These are phyloP conservation scores for Xylariaceae sp. DNA, from an alignment of 2,329 filamentous ascomycete species.

Conservation along the genomic window DNA sequence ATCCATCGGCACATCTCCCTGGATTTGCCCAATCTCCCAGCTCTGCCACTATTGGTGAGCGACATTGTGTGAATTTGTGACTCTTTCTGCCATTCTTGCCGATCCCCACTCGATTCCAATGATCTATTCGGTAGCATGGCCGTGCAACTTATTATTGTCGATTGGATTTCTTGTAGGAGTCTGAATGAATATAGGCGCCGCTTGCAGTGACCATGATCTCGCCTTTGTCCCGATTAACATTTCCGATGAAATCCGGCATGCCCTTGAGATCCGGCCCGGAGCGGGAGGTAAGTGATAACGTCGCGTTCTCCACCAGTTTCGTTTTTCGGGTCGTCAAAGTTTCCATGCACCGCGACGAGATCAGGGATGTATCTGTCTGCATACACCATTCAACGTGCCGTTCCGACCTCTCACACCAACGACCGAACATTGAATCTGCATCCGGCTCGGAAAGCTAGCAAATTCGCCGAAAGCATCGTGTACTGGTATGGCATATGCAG, in stretches of 20 bases:
- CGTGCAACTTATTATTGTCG: constrained; percentile 48
- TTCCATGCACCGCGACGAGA: constrained; percentile 37
- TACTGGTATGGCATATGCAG: constrained; percentile 30
- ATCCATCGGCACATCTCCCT: constrained; percentile 20
- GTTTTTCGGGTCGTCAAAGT: constrained; percentile 28
- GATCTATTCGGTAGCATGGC: constrained; percentile 43
- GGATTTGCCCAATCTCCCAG: constrained; percentile 17
- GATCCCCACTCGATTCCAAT: constrained; percentile 42
- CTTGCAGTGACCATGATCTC: constrained; percentile 41
- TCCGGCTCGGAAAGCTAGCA: constrained; percentile 32
- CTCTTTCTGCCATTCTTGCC: constrained; percentile 43
- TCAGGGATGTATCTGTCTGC: constrained; percentile 42
- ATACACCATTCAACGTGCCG: constrained; percentile 28
- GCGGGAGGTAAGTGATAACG: constrained; percentile 42
- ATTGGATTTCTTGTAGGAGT: constrained; percentile 36
- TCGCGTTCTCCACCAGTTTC: constrained; percentile 31
- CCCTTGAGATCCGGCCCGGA: constrained; percentile 47
- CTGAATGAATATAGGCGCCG: constrained; percentile 26
- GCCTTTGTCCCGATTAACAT: constrained; percentile 48
- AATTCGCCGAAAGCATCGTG: constrained; percentile 45
- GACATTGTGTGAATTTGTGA: too few relatives aligned
- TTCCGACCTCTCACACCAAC: constrained; percentile 33
- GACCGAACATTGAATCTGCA: constrained; percentile 43
- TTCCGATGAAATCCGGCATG: constrained; percentile 44
- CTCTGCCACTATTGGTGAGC: constrained; percentile 47